These are phyloP conservation scores for Paradendryphiella salina DNA, from an alignment of 2,329 filamentous ascomycete genomes.

Conservation along the genomic window DNA sequence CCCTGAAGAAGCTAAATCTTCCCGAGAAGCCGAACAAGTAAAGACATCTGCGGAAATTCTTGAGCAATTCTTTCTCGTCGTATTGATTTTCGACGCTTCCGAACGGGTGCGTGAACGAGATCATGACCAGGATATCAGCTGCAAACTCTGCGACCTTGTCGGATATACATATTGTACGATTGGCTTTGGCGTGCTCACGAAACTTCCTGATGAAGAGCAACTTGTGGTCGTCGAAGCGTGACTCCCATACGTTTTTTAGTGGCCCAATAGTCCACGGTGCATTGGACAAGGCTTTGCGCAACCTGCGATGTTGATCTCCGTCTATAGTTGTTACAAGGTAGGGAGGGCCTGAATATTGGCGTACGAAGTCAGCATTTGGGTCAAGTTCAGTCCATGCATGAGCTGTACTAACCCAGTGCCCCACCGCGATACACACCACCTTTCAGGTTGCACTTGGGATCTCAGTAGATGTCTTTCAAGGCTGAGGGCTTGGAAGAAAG, in stretches of 20 bases:
- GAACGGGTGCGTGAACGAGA: conserved; percentile 46
- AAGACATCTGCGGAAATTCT: conserved; percentile 46
- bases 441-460: conserved; percentile 45
- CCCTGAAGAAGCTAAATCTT: conserved; percentile 44
- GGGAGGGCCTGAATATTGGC: conserved; percentile 34
- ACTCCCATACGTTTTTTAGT: conserved; percentile 49
- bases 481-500: conserved; percentile 45
- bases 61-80: conserved; percentile 46
- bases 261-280: conserved; percentile 47
- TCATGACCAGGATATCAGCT: conserved; percentile 49
- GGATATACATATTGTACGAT: conserved; percentile 36
- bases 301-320: conserved; percentile 38
- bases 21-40: conserved; percentile 46
- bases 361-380: background rate
- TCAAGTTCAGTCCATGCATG: background rate
- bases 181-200: conserved; percentile 30
- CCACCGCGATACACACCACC: conserved; percentile 43
- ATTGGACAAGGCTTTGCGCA: conserved; percentile 47
- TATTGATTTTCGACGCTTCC: conserved; percentile 47
- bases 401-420: conserved; percentile 20
- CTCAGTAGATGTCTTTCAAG: conserved; percentile 49
- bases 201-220: conserved; percentile 42
- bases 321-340: conserved; percentile 43
- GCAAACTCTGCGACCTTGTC: conserved; percentile 50
- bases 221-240: conserved; percentile 44